A percentile compares a stretch with the other conserved stretches of the same genome.
Conservation (phyloP, 495 filamentous ascomycete species). For the Bacidia gigantensis region DNA sequence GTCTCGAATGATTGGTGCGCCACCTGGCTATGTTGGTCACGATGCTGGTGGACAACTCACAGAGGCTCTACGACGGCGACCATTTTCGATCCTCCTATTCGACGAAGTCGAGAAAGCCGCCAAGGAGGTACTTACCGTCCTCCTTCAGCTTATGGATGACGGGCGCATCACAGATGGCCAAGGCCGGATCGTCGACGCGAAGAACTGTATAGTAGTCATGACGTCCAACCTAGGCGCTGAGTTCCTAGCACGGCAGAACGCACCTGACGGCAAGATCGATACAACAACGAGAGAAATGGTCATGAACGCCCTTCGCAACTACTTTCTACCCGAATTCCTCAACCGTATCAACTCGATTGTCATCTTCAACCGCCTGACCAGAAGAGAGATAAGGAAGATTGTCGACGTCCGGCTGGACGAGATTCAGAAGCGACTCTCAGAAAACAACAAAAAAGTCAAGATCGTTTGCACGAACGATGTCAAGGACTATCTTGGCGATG, state of each 20-base stretch:
- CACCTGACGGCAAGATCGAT: slow-evolving; percentile 74
- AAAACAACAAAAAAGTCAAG: slow-evolving; percentile 67
- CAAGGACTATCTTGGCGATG: slow-evolving; percentile 75
- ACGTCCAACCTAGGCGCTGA: slow-evolving; percentile 94
- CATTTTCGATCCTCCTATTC: slow-evolving; percentile 95
- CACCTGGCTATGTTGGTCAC: slow-evolving; percentile 92
- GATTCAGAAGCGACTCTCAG: slow-evolving; percentile 73
- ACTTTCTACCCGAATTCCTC: slow-evolving; percentile 96
- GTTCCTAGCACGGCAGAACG: slow-evolving; percentile 65
- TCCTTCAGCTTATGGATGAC: slow-evolving; percentile 97
- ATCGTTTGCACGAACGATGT: slow-evolving; percentile 69
- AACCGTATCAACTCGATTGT: slow-evolving; percentile 91
- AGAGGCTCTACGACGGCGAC: slow-evolving; percentile 78
- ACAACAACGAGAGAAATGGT: slow-evolving; percentile 76
- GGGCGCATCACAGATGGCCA: slow-evolving; percentile 97
- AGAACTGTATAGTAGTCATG: slow-evolving; percentile 98
- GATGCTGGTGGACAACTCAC: slow-evolving; percentile 93
- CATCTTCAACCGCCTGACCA: slow-evolving; percentile 95
- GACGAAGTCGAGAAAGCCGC: slow-evolving; percentile 98
- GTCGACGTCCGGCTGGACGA: slow-evolving; percentile 81
- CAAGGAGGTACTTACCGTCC: slow-evolving; percentile 91
- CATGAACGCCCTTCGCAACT: slow-evolving; percentile 74
- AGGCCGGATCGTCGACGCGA: slow-evolving; percentile 83
- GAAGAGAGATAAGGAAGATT: slow-evolving; percentile 80
- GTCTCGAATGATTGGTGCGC: slow-evolving; percentile 93